phyloP scores from a whole-genome alignment of 768 basidiomycete genomes.

The Tylopilus intermedius region DNA sequence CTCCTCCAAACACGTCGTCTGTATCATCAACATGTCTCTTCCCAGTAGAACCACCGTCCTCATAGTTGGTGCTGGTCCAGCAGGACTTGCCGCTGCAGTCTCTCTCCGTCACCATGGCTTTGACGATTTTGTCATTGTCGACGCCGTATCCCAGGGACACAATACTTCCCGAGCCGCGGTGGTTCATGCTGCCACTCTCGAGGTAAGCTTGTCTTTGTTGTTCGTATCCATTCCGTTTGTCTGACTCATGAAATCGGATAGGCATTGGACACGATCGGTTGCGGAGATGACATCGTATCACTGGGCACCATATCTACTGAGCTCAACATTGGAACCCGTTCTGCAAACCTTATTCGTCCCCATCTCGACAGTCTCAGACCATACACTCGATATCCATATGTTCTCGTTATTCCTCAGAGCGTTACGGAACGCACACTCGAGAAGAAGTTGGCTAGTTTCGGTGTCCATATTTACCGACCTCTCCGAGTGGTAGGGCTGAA shows the following conservation, averaged over 20 bases:
- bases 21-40: constrained; percentile 17
- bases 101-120: constrained; percentile 40
- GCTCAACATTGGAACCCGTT: constrained; percentile 30
- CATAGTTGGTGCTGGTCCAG: constrained; percentile 48
- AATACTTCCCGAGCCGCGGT: constrained; percentile 41
- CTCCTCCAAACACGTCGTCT: neutral
- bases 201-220: constrained; percentile 30
- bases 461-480: constrained; percentile 34
- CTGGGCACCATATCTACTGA: constrained; percentile 31
- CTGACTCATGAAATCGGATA: constrained; percentile 29
- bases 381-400: constrained; percentile 43
- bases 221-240: constrained; percentile 11
- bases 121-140: constrained; percentile 41
- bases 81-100: constrained; percentile 43
- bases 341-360: constrained; percentile 22
- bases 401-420: constrained; percentile 40
- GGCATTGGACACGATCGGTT: constrained; percentile 44
- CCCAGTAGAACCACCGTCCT: constrained; percentile 39
- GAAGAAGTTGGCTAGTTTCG: constrained; percentile 29
- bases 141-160: constrained; percentile 30
- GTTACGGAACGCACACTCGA: constrained; percentile 40
- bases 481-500: constrained; percentile 38
- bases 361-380: constrained; percentile 33
- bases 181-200: constrained; percentile 49
- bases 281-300: constrained; percentile 35